phyloP scores from a whole-genome alignment of 768 basidiomycete species.

The Pulveroboletus sp. region DNA sequence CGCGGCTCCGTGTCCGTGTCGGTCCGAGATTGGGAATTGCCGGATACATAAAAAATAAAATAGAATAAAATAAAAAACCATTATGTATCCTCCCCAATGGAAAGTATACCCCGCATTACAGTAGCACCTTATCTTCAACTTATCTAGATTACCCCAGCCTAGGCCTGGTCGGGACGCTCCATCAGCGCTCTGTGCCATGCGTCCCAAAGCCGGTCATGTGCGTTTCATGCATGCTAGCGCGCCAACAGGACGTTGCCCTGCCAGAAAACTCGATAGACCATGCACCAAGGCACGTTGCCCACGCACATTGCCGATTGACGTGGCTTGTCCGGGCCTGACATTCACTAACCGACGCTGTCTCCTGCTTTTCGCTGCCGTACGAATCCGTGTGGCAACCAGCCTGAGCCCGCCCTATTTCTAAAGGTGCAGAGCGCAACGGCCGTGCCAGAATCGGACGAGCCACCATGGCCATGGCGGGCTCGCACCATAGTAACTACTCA shows the following conservation, averaged over 20 bases:
- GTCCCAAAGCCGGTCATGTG: slow-evolving; percentile 7
- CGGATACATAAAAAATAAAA: slow-evolving; percentile 3
- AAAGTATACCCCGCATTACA: slow-evolving; percentile 21
- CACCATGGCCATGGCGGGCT: slow-evolving; percentile 9
- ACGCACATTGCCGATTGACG: slow-evolving; percentile 3
- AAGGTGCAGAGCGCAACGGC: slow-evolving; percentile 2
- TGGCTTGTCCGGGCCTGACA: not conserved
- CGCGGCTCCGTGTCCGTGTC: slow-evolving; percentile 23
- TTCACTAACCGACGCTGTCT: not conserved
- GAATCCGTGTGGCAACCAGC: too few species aligned
- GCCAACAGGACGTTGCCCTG: slow-evolving; percentile 2
- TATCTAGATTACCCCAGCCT: slow-evolving; percentile 29
- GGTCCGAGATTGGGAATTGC: slow-evolving; percentile 23
- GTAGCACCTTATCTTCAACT: slow-evolving; percentile 19
- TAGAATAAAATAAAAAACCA: not conserved
- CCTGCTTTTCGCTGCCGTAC: too few species aligned
- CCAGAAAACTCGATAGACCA: not conserved
- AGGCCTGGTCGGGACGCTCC: too few species aligned
- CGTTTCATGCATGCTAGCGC: not conserved
- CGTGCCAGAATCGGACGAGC: slow-evolving; percentile 2
- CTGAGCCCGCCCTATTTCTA: not conserved
- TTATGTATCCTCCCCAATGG: not conserved
- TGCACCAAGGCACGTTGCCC: slow-evolving; percentile 4
- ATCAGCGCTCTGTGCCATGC: too few species aligned
- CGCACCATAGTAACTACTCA: slow-evolving; percentile 2